phyloP scores from a whole-genome alignment of 2,329 filamentous ascomycete species.

The Aureobasidium namibiae region DNA sequence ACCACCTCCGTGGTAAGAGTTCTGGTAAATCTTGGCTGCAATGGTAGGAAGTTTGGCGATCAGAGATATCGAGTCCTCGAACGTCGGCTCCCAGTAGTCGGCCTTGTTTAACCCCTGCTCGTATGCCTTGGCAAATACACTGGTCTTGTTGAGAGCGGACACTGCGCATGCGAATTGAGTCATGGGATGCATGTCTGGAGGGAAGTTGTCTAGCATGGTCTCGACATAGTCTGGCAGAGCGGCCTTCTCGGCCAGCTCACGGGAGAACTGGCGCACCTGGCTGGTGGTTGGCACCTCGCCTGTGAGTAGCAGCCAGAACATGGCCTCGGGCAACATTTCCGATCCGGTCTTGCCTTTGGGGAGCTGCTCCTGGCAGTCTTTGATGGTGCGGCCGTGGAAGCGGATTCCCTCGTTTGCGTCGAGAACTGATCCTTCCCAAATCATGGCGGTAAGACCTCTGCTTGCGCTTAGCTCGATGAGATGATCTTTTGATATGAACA shows the following conservation, averaged over 20 bases:
- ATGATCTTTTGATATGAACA: neutral
- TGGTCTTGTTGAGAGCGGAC: slow-evolving; percentile 90
- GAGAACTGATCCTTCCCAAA: slow-evolving; percentile 96
- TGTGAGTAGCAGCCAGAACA: slow-evolving; percentile 98
- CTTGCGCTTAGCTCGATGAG: neutral
- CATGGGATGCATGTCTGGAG: slow-evolving; percentile 90
- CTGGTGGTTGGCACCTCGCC: slow-evolving; percentile 77
- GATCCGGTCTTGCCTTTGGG: slow-evolving; percentile 83
- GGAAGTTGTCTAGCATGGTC: slow-evolving; percentile 84
- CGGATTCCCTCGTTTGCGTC: slow-evolving; percentile 96
- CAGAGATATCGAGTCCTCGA: slow-evolving; percentile 88
- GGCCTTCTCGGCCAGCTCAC: slow-evolving; percentile 79
- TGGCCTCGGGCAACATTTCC: slow-evolving; percentile 96
- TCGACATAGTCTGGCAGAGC: slow-evolving; percentile 73
- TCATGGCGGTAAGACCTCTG: slow-evolving; percentile 86
- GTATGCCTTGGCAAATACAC: slow-evolving; percentile 87
- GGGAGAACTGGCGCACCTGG: slow-evolving; percentile 76
- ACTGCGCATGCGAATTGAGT: slow-evolving; percentile 95
- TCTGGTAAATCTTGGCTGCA: slow-evolving; percentile 96
- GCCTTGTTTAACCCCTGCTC: slow-evolving; percentile 86
- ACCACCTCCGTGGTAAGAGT: slow-evolving; percentile 67
- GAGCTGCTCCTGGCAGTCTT: slow-evolving; percentile 88
- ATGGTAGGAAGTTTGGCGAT: slow-evolving; percentile 95
- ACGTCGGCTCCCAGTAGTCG: slow-evolving; percentile 98
- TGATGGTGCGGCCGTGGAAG: slow-evolving; percentile 96